Evolutionary conservation across 2,329 filamentous ascomycete genomes (phyloP).

Genomic region (Cytospora schulzeri): DNA sequence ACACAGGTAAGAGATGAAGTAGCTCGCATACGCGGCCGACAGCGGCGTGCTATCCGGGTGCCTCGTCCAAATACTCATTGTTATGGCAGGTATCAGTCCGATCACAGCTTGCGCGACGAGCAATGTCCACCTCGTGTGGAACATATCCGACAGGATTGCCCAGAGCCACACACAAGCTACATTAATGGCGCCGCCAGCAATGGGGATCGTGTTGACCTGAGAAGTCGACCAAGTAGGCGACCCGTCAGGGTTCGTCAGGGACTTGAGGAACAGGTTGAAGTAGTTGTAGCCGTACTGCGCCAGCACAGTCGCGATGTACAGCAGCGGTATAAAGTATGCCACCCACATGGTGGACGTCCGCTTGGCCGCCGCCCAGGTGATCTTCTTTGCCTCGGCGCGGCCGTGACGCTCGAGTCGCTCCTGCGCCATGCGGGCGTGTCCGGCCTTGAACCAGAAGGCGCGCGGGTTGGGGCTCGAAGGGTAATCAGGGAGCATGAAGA

Average conservation of each 20-base stretch:
- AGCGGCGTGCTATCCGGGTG: constrained; percentile 46
- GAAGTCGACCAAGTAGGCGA: constrained; percentile 44
- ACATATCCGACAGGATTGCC: constrained; percentile 52
- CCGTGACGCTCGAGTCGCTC: constrained; percentile 46
- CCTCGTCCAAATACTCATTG: constrained; percentile 57
- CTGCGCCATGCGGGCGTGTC: constrained; percentile 46
- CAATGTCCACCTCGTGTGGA: constrained; percentile 53
- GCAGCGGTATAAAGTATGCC: constrained; percentile 46
- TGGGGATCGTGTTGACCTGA: constrained; percentile 52
- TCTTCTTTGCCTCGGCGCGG: constrained; percentile 47
- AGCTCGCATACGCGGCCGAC: constrained; percentile 52
- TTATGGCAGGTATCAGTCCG: constrained; percentile 49
- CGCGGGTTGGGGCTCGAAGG: constrained; percentile 44
- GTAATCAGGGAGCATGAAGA: constrained; percentile 49
- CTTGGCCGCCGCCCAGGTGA: constrained; percentile 47
- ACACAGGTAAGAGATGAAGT: constrained; percentile 51
- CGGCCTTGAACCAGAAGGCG: constrained; percentile 48
- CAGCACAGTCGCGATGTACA: constrained; percentile 49
- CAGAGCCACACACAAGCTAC: constrained; percentile 56
- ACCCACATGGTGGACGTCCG: constrained; percentile 48
- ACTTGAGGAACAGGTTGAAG: constrained; percentile 47
- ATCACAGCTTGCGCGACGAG: constrained; percentile 51
- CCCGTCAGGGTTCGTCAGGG: constrained; percentile 44
- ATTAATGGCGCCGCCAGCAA: constrained; percentile 50
- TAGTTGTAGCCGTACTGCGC: constrained; percentile 51